Base-by-base conservation (phyloP, 2,329 filamentous ascomycete genomes). In the Paecilomyces niveus region DNA sequence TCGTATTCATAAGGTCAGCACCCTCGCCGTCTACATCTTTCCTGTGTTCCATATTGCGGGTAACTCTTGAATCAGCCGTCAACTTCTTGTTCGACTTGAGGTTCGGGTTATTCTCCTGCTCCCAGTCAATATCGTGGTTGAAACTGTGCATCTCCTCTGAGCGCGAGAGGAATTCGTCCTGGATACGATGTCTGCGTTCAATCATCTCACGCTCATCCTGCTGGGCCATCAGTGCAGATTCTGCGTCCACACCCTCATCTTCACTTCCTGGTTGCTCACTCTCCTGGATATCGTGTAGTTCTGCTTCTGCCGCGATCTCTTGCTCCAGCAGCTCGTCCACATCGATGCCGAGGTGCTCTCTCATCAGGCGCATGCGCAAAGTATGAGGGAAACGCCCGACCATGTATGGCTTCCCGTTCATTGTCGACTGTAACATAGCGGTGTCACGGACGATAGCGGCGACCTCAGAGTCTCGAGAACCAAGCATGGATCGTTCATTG, bases 401-500 rank as follows among this genome's bases (percentile, higher is more conserved):
- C 58, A 88, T 86, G 72, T 96, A 99, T 4, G 92, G 90, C 67
- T 89, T 81, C 39, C 92, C 92, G 55, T 85, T 92, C 94, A 99
- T 97, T 56, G 84, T 89, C 5, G 92, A 96, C 81, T 86, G 87
- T 59, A 97, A 84, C 85, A 96, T 92, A 71, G 97, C 91, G 1
- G 90, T 93, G 71, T 99, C 94, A 56, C 93, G 86, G 50, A 99
- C 89, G 51, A 97, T 83, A 6, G 92, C 88, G 4, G 93, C 94
- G 62, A 90, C 86, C 74, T 99, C 94, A 0, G 93, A 97, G 73
- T 99, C 94, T 67, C 94, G 85, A 54, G 85, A 88, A 8, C 94
- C 94, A 61, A 97, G 75, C 91, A 97, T 92, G 6, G 93, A 97
- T 53, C 94, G 87, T 74, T 99, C 94, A 68, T 99, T 99, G 80